Conservation (phyloP, 371 early-diverging fungal species). For the Phascolomyces articulosus region DNA sequence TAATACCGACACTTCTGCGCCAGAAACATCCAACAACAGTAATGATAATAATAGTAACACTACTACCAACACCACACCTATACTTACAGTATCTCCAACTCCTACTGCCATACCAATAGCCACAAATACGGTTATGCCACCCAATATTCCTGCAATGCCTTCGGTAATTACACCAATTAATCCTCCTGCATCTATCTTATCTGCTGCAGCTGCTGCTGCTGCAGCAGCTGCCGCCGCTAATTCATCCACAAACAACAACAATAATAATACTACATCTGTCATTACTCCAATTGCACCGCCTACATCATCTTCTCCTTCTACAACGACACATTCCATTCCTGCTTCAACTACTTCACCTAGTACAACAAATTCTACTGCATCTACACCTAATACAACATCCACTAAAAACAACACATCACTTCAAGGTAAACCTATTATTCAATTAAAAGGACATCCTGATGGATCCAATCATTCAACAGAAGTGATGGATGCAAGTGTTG, state of each 20-base stretch:
- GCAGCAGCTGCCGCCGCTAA: background rate
- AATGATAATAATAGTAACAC: background rate
- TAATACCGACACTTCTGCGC: background rate
- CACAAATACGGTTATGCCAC: background rate
- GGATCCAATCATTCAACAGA: conserved; percentile 10
- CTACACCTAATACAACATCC: conserved; percentile 5
- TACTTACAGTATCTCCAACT: background rate
- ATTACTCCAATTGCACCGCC: no score
- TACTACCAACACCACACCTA: background rate
- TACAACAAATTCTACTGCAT: background rate
- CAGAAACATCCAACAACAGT: background rate
- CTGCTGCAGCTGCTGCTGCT: no score
- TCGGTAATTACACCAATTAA: no score
- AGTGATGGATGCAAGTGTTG: conserved; percentile 10
- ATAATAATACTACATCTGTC: no score
- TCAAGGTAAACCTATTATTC: background rate
- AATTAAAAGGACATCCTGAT: conserved; percentile 1
- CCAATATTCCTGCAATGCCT: no score
- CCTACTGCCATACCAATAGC: background rate
- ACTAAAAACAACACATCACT: background rate
- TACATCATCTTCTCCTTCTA: background rate
- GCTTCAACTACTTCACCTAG: background rate
- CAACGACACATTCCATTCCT: background rate
- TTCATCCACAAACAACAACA: background rate
- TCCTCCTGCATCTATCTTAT: no score